Conservation (phyloP, 805 yeast genomes). For the Zygosaccharomyces pseudorouxii region DNA sequence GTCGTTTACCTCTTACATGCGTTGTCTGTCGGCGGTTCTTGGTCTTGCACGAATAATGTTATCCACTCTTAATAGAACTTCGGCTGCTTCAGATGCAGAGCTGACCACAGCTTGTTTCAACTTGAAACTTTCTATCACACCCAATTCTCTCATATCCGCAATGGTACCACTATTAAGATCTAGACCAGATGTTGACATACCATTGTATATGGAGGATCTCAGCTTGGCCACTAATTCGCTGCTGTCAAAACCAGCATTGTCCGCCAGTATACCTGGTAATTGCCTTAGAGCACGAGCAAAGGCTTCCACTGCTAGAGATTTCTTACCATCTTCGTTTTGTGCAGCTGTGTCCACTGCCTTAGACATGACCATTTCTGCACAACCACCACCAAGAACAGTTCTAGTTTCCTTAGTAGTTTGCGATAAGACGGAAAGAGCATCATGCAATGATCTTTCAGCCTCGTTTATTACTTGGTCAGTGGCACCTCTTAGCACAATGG, state of each 20-base stretch:
- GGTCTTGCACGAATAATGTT: constrained; percentile 96
- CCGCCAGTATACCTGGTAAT: constrained; percentile 91
- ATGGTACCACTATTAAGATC: constrained; percentile 79
- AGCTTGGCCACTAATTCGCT: constrained; percentile 86
- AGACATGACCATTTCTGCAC: constrained; percentile 94
- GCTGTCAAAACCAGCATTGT: constrained; percentile 95
- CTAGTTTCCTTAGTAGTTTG: constrained; percentile 92
- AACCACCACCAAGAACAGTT: constrained; percentile 92
- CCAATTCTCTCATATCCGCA: constrained; percentile 91
- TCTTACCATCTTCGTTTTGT: constrained; percentile 88
- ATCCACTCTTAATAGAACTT: constrained; percentile 90
- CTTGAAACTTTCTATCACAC: constrained; percentile 89
- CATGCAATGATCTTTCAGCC: constrained; percentile 95
- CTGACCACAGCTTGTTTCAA: constrained; percentile 90
- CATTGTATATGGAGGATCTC: constrained; percentile 80
- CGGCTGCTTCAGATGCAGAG: constrained; percentile 97
- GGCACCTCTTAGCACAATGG: constrained; percentile 93
- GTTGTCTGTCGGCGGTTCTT: constrained; percentile 86
- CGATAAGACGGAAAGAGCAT: constrained; percentile 89
- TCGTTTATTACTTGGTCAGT: constrained; percentile 95
- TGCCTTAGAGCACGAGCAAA: constrained; percentile 93
- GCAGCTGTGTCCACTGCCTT: constrained; percentile 93
- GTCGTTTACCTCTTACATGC: constrained; percentile 20
- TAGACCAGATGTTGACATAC: constrained; percentile 86
- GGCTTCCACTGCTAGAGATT: constrained; percentile 88